phyloP scores from a whole-genome alignment of 2,329 filamentous ascomycete species.

The Canariomyces notabilis region DNA sequence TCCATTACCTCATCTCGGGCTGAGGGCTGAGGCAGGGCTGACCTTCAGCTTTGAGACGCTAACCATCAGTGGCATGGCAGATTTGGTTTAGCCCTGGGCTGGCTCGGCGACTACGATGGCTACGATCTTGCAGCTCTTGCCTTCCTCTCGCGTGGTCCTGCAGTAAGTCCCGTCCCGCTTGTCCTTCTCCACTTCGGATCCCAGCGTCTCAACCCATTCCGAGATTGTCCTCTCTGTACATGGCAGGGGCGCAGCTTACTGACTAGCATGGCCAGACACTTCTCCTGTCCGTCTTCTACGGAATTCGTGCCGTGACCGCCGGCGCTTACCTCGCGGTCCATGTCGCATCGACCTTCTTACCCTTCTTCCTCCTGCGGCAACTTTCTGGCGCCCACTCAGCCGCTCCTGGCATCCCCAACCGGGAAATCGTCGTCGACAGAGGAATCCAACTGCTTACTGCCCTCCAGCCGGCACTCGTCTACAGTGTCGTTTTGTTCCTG shows the following conservation, averaged over 20 bases:
- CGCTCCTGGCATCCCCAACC: constrained; percentile 51
- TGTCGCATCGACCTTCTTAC: constrained; percentile 61
- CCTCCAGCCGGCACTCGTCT: constrained; percentile 66
- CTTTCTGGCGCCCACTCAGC: constrained; percentile 59
- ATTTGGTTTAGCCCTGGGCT: constrained; percentile 65
- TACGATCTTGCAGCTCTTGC: constrained; percentile 62
- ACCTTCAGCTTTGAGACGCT: constrained; percentile 17
- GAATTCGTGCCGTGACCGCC: constrained; percentile 57
- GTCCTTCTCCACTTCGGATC: constrained; percentile 1
- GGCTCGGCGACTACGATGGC: constrained; percentile 70
- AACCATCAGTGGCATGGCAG: constrained; percentile 41
- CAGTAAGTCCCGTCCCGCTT: constrained; percentile 41
- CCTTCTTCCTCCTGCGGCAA: constrained; percentile 69
- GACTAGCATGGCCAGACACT: constrained; percentile 49
- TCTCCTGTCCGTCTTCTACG: constrained; percentile 74
- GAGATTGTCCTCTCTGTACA: constrained; percentile 10
- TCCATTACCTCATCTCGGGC: constrained; percentile 12
- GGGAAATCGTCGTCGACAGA: constrained; percentile 59
- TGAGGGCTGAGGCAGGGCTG: constrained; percentile 33
- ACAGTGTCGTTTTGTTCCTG: constrained; percentile 65
- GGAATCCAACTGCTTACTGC: constrained; percentile 60
- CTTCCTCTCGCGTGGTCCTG: constrained; percentile 69
- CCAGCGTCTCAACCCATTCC: constrained; percentile 3
- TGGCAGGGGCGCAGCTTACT: constrained; percentile 18
- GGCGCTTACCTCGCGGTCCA: constrained; percentile 62